Base-by-base conservation (phyloP, 1,284 basidiomycete species). In the Papiliotrema nemorosa region DNA sequence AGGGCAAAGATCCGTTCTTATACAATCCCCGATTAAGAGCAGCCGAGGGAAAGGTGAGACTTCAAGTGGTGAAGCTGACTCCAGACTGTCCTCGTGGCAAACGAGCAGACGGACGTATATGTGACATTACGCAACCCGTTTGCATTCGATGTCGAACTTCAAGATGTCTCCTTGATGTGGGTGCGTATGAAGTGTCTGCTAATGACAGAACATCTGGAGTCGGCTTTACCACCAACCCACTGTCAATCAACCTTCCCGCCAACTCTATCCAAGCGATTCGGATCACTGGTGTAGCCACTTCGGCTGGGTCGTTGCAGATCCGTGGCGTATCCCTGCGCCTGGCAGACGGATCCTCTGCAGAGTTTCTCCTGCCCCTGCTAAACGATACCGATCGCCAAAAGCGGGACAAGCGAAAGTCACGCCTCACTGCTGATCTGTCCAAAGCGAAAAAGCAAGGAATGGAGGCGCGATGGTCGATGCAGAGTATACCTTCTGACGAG, bases 71-170 rank as follows among this genome's bases (percentile, higher is more conserved):
- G 50, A 50, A 61, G 49, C 44, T 47, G 14, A 36, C 76, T 74
- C 1, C 80, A 82, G 78, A 78, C 80, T 1, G 67, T 87, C 9
- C 80, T 92, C 3, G 87, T 94, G 2, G 87, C 89, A 66, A 86
- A 87, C 57, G 94, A 98, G 71, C 71, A 75, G 3, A 77, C 91
- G 18, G 88, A 94, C 59, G 81, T 97, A 57, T 79, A 85, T 25
- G 79, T 97, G 26, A 86, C 87, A 10, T 75, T 98, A n/a, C 82
- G 84, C 53, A 98, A 98, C 67, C 88, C 90, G 0, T 94, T 88
- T 64, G 81, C 87, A 1, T 91, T 97, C 69, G 88, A 92, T 53
- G 78, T 98, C 10, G 90, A 96, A 54, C 72, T 97, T 24, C 83
- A 88, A 54, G 84, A 82, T 55, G 67, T 97, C 27, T 81, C 83